phyloP scores from a whole-genome alignment of 2,329 filamentous ascomycete species.

The Penicillium sp. region DNA sequence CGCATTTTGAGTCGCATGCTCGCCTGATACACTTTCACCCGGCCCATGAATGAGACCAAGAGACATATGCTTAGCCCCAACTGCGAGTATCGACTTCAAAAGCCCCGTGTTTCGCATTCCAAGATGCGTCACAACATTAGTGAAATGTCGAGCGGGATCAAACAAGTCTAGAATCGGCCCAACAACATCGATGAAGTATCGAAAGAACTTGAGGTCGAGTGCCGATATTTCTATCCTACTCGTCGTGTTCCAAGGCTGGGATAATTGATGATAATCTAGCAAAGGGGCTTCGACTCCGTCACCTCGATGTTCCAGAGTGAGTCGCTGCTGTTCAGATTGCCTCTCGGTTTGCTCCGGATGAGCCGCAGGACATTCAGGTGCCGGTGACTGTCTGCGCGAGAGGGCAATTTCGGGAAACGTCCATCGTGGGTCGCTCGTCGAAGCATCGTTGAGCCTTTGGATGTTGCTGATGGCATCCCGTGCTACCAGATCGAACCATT shows the following conservation, averaged over 20 bases:
- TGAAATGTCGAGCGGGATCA: constrained; percentile 17
- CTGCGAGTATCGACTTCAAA: constrained; percentile 5
- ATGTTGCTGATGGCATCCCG: constrained; percentile 22
- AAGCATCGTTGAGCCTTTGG: background rate
- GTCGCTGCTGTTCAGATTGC: background rate
- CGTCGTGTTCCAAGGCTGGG: constrained; percentile 16
- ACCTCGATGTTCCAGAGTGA: background rate
- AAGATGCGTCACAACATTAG: constrained; percentile 18
- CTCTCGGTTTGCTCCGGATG: background rate
- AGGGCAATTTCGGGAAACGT: constrained; percentile 4
- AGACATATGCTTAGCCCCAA: constrained; percentile 9
- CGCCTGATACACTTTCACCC: background rate
- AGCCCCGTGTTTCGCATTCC: constrained; percentile 3
- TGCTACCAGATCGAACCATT: constrained; percentile 26
- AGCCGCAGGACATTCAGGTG: background rate
- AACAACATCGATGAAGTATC: constrained; percentile 7
- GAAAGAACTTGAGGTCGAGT: constrained; percentile 9
- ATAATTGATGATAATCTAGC: constrained; percentile 1
- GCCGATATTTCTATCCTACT: constrained; percentile 8
- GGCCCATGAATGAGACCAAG: background rate
- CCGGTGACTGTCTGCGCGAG: constrained; percentile 9
- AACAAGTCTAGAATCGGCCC: constrained; percentile 18
- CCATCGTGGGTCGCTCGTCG: background rate
- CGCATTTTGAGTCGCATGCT: background rate
- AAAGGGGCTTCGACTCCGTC: background rate